Base-by-base conservation (phyloP, 495 filamentous ascomycete species). In the Penicillium atrosanguineum region DNA sequence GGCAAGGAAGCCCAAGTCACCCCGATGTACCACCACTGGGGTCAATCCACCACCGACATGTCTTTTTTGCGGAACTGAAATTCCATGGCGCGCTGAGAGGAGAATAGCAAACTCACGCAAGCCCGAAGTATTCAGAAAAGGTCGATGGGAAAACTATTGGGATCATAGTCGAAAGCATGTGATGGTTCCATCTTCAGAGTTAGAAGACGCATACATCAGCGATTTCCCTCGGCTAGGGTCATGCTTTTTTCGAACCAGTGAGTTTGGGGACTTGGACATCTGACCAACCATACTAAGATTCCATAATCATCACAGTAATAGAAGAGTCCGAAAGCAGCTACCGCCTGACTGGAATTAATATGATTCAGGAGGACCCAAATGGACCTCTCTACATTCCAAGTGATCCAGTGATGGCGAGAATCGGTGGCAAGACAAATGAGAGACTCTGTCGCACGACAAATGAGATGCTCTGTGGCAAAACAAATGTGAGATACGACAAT, bases 181-280 rank as follows among this genome's bases (percentile, higher is more conserved):
- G 23, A 43, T 50, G 48, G 48, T 50, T 15, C 48, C 48, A n/a
- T 42, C 48, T 25, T 14, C 4, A 23, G 9, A 50, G 39, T 9
- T 50, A 34, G 48, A 50, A 29, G 38, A 42, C 15, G 48, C 48
- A 43, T 31, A 28, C 26, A 28, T 50, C 29, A n/a, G 38, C 20
- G 38, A 50, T 14, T 42, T 43, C 9, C 48, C 37, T 7, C 48
- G 23, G 11, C 21, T 50, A 42, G 40, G 48, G 48, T 42, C 48
- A 50, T 50, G 48, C 38, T 29, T 42, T 20, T 50, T 38, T 50
- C 48, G 39, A 43, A 38, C 48, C 29, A 50, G 48, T 50, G 20
- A 31, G 48, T 50, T 18, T 31, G 7, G 28, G 28, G 28, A 31
- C 29, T 15, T 2, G 18, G 28, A 19, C 1, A 39, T 41, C 26